Evolutionary conservation across 169 alveolate species (phyloP), one percentile per base, ranked within the genome.

Genomic region (Plasmodium ovale): DNA sequence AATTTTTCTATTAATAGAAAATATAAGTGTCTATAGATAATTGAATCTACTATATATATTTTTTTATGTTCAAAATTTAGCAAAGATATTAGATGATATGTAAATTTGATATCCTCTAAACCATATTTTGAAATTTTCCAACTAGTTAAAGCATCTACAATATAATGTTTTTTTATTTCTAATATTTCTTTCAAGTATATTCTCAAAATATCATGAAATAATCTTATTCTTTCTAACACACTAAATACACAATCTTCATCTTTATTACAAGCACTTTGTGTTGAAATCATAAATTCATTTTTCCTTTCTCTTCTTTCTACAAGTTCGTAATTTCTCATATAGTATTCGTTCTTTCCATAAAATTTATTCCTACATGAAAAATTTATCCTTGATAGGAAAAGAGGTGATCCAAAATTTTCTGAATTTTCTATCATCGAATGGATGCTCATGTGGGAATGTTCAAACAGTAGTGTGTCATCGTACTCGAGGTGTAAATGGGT

Each of bases 101-200:
- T 12, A 65, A 82, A 82, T 33, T 82, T 82, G 14, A 82, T 82
- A 25, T 82, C 84, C 39, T 82, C 90, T 25, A 82, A 53, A 14
- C 90, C 90, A 0, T 42, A 65, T 59, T 82, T 82, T 27, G 71
- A 65, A 35, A 53, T 10, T 27, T 82, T 82, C 29, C 3, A 82
- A 53, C 58, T 64, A 33, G 51, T 59, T 33, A 82, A 21, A 10
- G 90, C 70, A 10, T 49, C 82, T 25, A 44, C 7, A 12, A 82
- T 37, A 42, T 82, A 82, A 19, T 47, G 10, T 54, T 44, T 35
- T 69, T 64, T 82, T 58, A 21, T 37, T 5, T 82, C 74, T 65
- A 82, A 69, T 16, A 62, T 64, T 29, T 47, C 49, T 19, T 65
- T 82, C 21, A 82, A 70, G 44, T 82, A 49, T 21, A n/a, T 58